Evolutionary conservation across 2,329 filamentous ascomycete species (phyloP).

Genomic region (Stachybotrys chlorohalonatus): DNA sequence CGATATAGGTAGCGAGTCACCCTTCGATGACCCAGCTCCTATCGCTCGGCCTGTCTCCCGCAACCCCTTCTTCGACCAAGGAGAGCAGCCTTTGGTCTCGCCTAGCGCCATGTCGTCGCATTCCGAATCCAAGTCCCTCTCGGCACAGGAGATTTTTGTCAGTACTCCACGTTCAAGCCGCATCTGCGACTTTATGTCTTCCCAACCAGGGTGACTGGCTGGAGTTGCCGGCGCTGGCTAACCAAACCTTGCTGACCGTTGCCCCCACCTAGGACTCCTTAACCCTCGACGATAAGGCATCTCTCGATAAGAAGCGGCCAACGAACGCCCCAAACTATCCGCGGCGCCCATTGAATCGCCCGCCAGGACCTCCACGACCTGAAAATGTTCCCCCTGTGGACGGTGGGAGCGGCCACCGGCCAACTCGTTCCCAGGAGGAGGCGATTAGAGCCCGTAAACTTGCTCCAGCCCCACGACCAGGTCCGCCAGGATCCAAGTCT

Average conservation of each 20-base stretch:
- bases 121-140: conserved; percentile 35
- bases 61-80: conserved; percentile 66
- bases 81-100: conserved; percentile 28
- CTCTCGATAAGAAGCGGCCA: conserved; percentile 17
- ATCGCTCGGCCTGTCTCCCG: conserved; percentile 55
- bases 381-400: conserved; percentile 40
- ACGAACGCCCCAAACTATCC: conserved; percentile 28
- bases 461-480: conserved; percentile 15
- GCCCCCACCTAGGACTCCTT: conserved; percentile 50
- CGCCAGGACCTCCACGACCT: conserved; percentile 10
- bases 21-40: conserved; percentile 44
- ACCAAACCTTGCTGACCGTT: conserved; percentile 3
- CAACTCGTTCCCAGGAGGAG: conserved; percentile 58
- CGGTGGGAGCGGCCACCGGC: conserved; percentile 40
- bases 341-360: conserved; percentile 24
- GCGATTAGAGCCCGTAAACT: conserved; percentile 40
- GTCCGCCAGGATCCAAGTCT: conserved; percentile 19
- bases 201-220: neutral
- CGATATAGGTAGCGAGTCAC: conserved; percentile 23
- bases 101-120: conserved; percentile 41
- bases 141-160: conserved; percentile 70
- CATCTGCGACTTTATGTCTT: neutral
- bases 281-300: conserved; percentile 51
- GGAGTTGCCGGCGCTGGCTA: conserved; percentile 1
- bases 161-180: conserved; percentile 27